Evolutionary conservation across 306 rosid genomes (phyloP), one percentile per base, ranked within the genome.

Genomic region (Macrotyloma uniflorum): DNA sequence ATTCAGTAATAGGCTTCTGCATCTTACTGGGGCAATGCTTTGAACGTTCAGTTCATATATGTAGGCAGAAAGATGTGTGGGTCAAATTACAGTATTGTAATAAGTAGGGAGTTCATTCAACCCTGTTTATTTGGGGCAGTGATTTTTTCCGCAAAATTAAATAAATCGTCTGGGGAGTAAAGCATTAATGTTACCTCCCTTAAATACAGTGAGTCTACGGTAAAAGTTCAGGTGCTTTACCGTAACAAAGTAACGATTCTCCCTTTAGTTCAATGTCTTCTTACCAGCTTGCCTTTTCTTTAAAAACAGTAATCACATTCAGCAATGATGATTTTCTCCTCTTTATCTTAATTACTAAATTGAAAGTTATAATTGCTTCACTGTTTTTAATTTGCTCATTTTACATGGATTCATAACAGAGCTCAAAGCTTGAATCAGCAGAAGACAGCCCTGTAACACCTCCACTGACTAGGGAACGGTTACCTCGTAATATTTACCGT

Each of bases 371-470:
- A 45, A 26, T 47, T 45, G 4, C 20, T 35, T 22, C 46, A 6
- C 35, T 28, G n/a, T 35, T 75, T 26, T 18, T 54, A 49, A 76
- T 30, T 14, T 62, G 50, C 12, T 62, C 8, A 36, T 19, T 46
- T 67, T 40, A 14, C 42, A 46, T 57, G 79, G 55, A 35, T 36
- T 53, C 72, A 75, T 70, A 45, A 33, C 87, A 86, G 87, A 84
- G 80, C 78, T 78, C 84, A 78, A 86, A 86, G 84, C 78, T 83
- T 76, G 90, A 86, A 81, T 84, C 90, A 78, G 84, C 71, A 15
- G 90, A 86, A 70, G 86, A 70, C 16, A 86, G 90, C 49, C 90
- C 90, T 57, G 80, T 81, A 13, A 86, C 90, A 42, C 90, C 90
- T 53, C 87, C 84, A 33, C 81, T 86, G 78, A 70, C 67, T 4